A percentile compares a stretch with the other conserved stretches of the same genome.
phyloP scores from a whole-genome alignment of 768 basidiomycete species.

The Melanogaster broomeanus region DNA sequence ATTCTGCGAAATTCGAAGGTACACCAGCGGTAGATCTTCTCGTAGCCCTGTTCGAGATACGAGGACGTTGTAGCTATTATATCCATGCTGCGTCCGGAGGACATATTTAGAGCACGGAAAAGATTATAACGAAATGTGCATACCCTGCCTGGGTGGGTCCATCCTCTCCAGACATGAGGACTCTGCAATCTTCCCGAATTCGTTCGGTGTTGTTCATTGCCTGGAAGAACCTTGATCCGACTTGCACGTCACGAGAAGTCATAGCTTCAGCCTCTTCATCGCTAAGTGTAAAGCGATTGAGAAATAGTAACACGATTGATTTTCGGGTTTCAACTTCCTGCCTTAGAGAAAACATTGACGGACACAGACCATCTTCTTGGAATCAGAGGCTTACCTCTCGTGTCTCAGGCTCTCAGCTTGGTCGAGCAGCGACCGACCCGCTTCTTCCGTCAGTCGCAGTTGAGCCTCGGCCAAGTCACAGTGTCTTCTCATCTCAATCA shows the following conservation, averaged over 20 bases:
- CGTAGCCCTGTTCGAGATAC: constrained; percentile 86
- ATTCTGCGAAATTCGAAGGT: constrained; percentile 82
- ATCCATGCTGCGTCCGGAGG: constrained; percentile 60
- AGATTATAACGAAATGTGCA: constrained; percentile 9
- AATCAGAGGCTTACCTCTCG: constrained; percentile 55
- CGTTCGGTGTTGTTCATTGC: constrained; percentile 85
- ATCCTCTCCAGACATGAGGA: constrained; percentile 85
- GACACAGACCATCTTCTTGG: not conserved
- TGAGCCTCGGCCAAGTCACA: constrained; percentile 86
- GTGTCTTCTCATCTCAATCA: constrained; percentile 74
- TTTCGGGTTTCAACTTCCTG: constrained; percentile 70
- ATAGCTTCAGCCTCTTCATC: constrained; percentile 73
- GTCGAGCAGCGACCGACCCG: constrained; percentile 79
- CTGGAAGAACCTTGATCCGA: constrained; percentile 74
- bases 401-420: constrained; percentile 74
- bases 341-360: constrained; percentile 36
- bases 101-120: not conserved
- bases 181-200: constrained; percentile 82
- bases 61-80: constrained; percentile 83
- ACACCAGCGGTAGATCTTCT: constrained; percentile 86
- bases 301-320: constrained; percentile 76
- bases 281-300: constrained; percentile 81
- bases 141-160: constrained; percentile 79
- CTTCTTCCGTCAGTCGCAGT: constrained; percentile 70
- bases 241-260: constrained; percentile 74